These are phyloP conservation scores for Skeletonema grethae DNA, from an alignment of 108 stramenopile species.

Conservation along the genomic window DNA sequence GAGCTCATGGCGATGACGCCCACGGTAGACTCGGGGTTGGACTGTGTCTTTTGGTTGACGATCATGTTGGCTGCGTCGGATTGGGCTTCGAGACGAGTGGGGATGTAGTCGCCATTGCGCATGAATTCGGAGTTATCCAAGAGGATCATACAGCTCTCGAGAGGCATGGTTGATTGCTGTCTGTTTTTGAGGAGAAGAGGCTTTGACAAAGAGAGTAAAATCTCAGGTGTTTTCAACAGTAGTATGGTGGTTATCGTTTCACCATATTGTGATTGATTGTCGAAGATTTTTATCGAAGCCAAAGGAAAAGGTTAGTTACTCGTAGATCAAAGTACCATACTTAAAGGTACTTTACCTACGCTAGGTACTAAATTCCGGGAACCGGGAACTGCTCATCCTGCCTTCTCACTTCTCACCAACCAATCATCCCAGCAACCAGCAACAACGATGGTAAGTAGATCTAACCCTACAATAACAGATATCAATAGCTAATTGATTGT, in stretches of 20 bases:
- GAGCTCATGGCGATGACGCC: constrained; percentile 83
- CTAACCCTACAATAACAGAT: too few species aligned
- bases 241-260: background rate
- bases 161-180: constrained; percentile 82
- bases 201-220: background rate
- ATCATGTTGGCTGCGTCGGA: constrained; percentile 96
- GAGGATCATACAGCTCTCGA: constrained; percentile 97
- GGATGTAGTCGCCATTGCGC: constrained; percentile 98
- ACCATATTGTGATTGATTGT: background rate
- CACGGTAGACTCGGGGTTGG: constrained; percentile 97
- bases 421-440: too few species aligned
- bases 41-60: constrained; percentile 88
- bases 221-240: background rate
- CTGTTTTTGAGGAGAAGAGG: background rate
- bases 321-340: background rate
- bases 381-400: too few species aligned
- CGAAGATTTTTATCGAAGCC: background rate
- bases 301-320: background rate
- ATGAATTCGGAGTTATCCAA: constrained; percentile 98
- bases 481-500: too few species aligned
- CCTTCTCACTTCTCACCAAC: background rate
- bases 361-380: too few species aligned
- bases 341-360: background rate
- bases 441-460: too few species aligned
- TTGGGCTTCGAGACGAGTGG: constrained; percentile 97